phyloP scores from a whole-genome alignment of 2,329 filamentous ascomycete species.

The Ascomycota sp. region DNA sequence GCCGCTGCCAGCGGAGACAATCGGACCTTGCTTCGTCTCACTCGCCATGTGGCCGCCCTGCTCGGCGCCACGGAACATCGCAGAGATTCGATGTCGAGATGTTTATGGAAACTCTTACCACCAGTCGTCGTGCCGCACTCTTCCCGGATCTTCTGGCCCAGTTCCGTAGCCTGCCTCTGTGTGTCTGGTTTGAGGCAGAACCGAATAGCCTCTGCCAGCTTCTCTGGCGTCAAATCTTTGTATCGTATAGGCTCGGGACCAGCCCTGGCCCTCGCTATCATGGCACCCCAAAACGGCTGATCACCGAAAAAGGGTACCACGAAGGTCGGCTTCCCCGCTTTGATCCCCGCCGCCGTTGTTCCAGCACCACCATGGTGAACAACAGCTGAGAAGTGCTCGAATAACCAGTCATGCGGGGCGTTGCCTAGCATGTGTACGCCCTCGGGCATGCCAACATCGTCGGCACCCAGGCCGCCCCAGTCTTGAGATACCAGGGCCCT shows the following conservation, averaged over 20 bases:
- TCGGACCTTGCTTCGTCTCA: constrained; percentile 41
- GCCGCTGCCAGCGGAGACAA: constrained; percentile 54
- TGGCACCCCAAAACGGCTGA: constrained; percentile 64
- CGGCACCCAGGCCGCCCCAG: constrained; percentile 65
- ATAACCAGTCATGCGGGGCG: constrained; percentile 74
- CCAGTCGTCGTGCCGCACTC: constrained; percentile 43
- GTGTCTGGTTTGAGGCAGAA: constrained; percentile 38
- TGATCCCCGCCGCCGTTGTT: constrained; percentile 71
- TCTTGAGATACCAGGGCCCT: constrained; percentile 67
- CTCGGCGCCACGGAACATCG: constrained; percentile 47
- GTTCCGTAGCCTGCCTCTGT: constrained; percentile 27
- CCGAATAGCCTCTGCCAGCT: constrained; percentile 39
- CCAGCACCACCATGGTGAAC: constrained; percentile 77
- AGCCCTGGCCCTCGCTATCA: constrained; percentile 49
- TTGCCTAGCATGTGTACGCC: constrained; percentile 68
- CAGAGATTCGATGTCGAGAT: constrained; percentile 41
- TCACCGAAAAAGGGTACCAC: constrained; percentile 76
- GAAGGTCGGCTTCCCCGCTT: constrained; percentile 56
- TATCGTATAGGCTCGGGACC: constrained; percentile 49
- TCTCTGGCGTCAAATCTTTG: constrained; percentile 42
- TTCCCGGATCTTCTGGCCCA: constrained; percentile 41
- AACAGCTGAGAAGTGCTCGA: constrained; percentile 57
- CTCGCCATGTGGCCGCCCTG: constrained; percentile 50
- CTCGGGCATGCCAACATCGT: constrained; percentile 45
- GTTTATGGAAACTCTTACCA: constrained; percentile 46